phyloP scores from a whole-genome alignment of 2,329 filamentous ascomycete species.

The Trichoderma guizhouense region DNA sequence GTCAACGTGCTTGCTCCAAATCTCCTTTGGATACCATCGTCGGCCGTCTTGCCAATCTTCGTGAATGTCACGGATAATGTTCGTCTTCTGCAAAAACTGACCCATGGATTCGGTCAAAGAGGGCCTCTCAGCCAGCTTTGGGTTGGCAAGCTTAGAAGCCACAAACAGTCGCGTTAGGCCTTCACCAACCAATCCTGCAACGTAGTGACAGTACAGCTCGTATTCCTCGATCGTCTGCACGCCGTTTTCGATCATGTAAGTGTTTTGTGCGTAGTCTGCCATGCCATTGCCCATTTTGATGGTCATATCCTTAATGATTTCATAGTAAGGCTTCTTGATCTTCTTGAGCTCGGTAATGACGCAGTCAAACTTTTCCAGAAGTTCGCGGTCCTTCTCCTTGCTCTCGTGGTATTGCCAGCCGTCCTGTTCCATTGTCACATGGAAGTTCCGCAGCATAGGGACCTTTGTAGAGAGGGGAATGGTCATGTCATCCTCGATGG shows the following conservation, averaged over 20 bases:
- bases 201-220: slow-evolving; percentile 96
- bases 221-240: slow-evolving; percentile 85
- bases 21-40: slow-evolving; percentile 91
- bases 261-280: slow-evolving; percentile 89
- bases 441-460: slow-evolving; percentile 78
- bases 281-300: slow-evolving; percentile 96
- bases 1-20: slow-evolving; percentile 94
- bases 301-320: slow-evolving; percentile 89
- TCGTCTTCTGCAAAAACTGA: slow-evolving; percentile 95
- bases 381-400: slow-evolving; percentile 89
- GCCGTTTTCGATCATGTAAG: slow-evolving; percentile 74
- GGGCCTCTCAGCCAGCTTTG: slow-evolving; percentile 72
- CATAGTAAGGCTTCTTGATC: slow-evolving; percentile 68
- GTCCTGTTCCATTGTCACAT: slow-evolving; percentile 72
- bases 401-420: slow-evolving; percentile 90
- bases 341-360: slow-evolving; percentile 84
- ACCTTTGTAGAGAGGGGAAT: slow-evolving; percentile 79
- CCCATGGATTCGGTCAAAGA: slow-evolving; percentile 93
- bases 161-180: slow-evolving; percentile 89
- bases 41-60: slow-evolving; percentile 87
- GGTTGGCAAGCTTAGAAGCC: slow-evolving; percentile 80
- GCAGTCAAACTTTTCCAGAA: slow-evolving; percentile 88
- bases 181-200: slow-evolving; percentile 96
- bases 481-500: slow-evolving; percentile 99
- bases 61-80: slow-evolving; percentile 93